A percentile compares a stretch with the other conserved stretches of the same genome.
Evolutionary conservation across 1,284 basidiomycete species (phyloP).

Genomic region (Vanrija pseudolonga): DNA sequence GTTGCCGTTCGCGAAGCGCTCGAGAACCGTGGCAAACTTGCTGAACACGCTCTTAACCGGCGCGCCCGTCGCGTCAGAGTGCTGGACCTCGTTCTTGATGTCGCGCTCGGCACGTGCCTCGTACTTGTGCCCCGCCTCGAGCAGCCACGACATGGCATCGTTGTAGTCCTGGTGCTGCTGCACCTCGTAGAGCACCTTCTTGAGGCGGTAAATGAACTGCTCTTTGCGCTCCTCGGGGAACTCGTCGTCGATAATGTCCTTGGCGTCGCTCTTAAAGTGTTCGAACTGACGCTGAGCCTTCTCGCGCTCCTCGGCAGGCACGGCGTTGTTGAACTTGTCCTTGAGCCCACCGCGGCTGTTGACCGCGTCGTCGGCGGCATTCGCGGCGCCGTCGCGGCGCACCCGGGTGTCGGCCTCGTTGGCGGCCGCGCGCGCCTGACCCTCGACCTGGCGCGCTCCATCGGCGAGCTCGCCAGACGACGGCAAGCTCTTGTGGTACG

Average conservation of each 20-base stretch:
- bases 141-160: slow-evolving; percentile 70
- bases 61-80: slow-evolving; percentile 54
- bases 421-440: slow-evolving; percentile 47
- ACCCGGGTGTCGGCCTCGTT: slow-evolving; percentile 52
- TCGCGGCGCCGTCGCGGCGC: background rate
- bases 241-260: slow-evolving; percentile 61
- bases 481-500: too few relatives aligned
- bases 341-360: background rate
- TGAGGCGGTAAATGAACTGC: slow-evolving; percentile 45
- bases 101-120: slow-evolving; percentile 57
- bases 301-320: background rate
- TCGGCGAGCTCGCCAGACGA: too few relatives aligned
- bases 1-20: slow-evolving; percentile 80
- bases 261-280: background rate
- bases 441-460: slow-evolving; percentile 53
- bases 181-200: slow-evolving; percentile 75
- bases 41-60: slow-evolving; percentile 52
- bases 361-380: slow-evolving; percentile 1
- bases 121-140: slow-evolving; percentile 71
- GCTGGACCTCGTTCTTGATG: slow-evolving; percentile 44
- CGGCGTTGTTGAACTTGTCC: too few relatives aligned
- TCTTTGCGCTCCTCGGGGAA: slow-evolving; percentile 84
- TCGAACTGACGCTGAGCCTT: background rate
- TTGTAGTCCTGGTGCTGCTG: slow-evolving; percentile 91
- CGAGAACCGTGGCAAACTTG: slow-evolving; percentile 75